These are phyloP conservation scores for Trametes gibbosa DNA, from an alignment of 768 basidiomycete species.

Conservation along the genomic window DNA sequence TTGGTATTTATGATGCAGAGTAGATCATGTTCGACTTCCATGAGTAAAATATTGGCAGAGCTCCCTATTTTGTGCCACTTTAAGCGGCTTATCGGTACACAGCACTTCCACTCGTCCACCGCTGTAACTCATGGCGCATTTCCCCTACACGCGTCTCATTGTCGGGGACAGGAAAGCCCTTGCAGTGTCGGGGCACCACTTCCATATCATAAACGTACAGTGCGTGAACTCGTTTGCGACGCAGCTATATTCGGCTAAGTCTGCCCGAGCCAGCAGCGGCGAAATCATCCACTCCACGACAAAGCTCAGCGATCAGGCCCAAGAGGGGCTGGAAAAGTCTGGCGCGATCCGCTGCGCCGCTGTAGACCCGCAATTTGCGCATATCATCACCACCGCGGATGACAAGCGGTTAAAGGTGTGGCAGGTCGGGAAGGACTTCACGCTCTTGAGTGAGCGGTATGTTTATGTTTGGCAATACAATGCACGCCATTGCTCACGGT, in stretches of 20 bases:
- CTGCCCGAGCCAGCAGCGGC: slow-evolving; percentile 45
- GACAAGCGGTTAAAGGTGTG: slow-evolving; percentile 83
- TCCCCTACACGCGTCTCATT: slow-evolving; percentile 14
- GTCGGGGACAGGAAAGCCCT: background rate
- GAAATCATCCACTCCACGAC: slow-evolving; percentile 45
- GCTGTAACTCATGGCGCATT: slow-evolving; percentile 6
- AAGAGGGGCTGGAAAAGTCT: slow-evolving; percentile 38
- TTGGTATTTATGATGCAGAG: background rate
- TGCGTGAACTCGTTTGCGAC: slow-evolving; percentile 31
- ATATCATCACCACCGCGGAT: slow-evolving; percentile 67
- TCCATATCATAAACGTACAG: slow-evolving; percentile 57
- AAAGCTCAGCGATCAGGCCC: slow-evolving; percentile 30
- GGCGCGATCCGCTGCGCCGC: slow-evolving; percentile 62
- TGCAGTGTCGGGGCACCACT: slow-evolving; percentile 50
- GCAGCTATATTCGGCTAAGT: slow-evolving; percentile 11
- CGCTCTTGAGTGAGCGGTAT: slow-evolving; percentile 62
- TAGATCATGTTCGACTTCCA: no score
- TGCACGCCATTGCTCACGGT: background rate
- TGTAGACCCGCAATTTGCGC: slow-evolving; percentile 40
- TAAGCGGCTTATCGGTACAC: no score
- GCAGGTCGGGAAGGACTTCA: slow-evolving; percentile 50
- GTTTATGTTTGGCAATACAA: slow-evolving; percentile 13
- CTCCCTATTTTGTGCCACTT: no score
- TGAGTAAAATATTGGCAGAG: no score
- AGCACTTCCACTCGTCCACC: no score